Base-by-base conservation (phyloP, 768 basidiomycete genomes). In the Infundibulicybe gibba region DNA sequence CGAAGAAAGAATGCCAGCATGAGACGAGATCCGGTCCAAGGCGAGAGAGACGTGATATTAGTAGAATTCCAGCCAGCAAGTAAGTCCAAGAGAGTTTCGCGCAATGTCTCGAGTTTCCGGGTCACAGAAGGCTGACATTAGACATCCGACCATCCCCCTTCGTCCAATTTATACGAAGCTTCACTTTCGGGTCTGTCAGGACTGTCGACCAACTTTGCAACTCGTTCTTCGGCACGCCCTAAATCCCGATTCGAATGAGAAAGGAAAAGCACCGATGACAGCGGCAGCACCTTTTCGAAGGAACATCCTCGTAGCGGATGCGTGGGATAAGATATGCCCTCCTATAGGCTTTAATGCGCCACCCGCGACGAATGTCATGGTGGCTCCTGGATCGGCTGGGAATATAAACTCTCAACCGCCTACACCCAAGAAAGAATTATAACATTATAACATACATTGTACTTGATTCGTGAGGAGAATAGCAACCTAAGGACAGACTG, bases 381-480 rank as follows among this genome's bases (percentile, higher is more conserved):
- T 91, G 41, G 93, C 94, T 41, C 94, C 94, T 16, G 94, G 94
- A 62, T 97, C 94, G 49, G 94, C 90, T 90, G 58, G 40, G 25
- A 25, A 25, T 37, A 40, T 16, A 17, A 17, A 19, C 20, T 15
- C 32, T 15, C 32, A 37, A 21, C 10, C 16, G 31, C 5, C 20
- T 21, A 43, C 44, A 19, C 21, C 17, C 19, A 10, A 37, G 31
- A 14, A 34, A 16, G 41, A 17, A 17, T 17, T 30, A 17, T 25
- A 17, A 41, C 39, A 14, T 4, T 39, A 32, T 39, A 14, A 57
- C 72, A 41, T 60, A 86, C 88, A 87, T 76, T 92, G 89, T 2
- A 93, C 93, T 76, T 95, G 93, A 58, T 95, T 95, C 13, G 93
- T 97, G 48, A 97, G 75, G 25, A 97, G 74, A 38, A 97, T 79